These are phyloP conservation scores for Aciculoconidium aculeatum DNA, from an alignment of 805 yeast species.

Conservation along the genomic window DNA sequence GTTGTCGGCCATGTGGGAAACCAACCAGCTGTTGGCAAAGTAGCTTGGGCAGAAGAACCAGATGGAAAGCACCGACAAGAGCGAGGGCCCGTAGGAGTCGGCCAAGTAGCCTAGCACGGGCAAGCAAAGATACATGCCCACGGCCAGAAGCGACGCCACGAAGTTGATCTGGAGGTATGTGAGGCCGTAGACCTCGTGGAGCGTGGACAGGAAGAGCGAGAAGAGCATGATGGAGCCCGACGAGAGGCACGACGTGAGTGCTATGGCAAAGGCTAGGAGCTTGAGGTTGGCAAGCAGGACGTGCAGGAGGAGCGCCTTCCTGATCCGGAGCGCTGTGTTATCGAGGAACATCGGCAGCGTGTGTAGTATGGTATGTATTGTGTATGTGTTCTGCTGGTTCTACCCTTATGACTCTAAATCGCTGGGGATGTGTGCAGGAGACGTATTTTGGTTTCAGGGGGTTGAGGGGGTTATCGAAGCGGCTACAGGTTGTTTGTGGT, in stretches of 20 bases:
- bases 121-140: slow-evolving; percentile 80
- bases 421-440: too few relatives aligned
- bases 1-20: slow-evolving; percentile 5
- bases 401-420: too few relatives aligned
- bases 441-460: too few relatives aligned
- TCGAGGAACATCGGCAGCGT: slow-evolving; percentile 7
- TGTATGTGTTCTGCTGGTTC: too few relatives aligned
- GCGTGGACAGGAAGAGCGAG: slow-evolving; percentile 69
- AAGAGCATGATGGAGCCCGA: slow-evolving; percentile 82
- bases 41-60: slow-evolving; percentile 67
- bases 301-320: slow-evolving; percentile 35
- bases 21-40: slow-evolving; percentile 28
- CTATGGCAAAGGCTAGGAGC: slow-evolving; percentile 46
- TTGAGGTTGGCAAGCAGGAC: slow-evolving; percentile 40
- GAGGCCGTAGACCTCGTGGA: slow-evolving; percentile 54
- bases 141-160: slow-evolving; percentile 65
- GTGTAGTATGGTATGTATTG: slow-evolving; percentile 5
- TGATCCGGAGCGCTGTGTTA: slow-evolving; percentile 31
- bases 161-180: slow-evolving; percentile 61
- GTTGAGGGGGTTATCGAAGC: too few relatives aligned
- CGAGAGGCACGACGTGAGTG: slow-evolving; percentile 61
- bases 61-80: slow-evolving; percentile 57
- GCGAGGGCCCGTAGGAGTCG: slow-evolving; percentile 79
- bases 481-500: too few relatives aligned
- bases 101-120: slow-evolving; percentile 80